phyloP scores from a whole-genome alignment of 1,139 yeast species.

The Yamadazyma oceani region DNA sequence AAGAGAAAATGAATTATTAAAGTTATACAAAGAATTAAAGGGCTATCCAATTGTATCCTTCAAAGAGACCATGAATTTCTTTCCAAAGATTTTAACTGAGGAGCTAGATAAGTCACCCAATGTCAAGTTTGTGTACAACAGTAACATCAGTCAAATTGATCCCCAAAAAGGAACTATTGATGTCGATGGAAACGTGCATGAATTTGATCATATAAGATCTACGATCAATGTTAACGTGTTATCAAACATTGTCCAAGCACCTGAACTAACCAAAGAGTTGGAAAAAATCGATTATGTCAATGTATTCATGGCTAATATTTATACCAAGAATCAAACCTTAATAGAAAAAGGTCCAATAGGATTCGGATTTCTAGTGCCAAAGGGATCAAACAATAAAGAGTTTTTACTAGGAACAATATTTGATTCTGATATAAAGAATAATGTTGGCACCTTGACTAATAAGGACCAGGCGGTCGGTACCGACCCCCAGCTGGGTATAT shows the following conservation, averaged over 20 bases:
- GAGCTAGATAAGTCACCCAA: slow-evolving; percentile 38
- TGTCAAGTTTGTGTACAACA: slow-evolving; percentile 34
- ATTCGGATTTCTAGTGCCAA: slow-evolving; percentile 88
- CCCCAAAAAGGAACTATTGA: slow-evolving; percentile 15
- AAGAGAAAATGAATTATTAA: slow-evolving; percentile 36
- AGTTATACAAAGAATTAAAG: slow-evolving; percentile 36
- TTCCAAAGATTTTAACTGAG: slow-evolving; percentile 44
- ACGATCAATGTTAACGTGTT: slow-evolving; percentile 49
- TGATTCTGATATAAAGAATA: slow-evolving; percentile 65
- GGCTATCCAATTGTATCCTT: slow-evolving; percentile 54
- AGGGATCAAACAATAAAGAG: slow-evolving; percentile 51
- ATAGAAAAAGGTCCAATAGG: slow-evolving; percentile 54
- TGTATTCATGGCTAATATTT: slow-evolving; percentile 62
- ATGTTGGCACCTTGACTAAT: too few relatives aligned
- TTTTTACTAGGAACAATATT: slow-evolving; percentile 82
- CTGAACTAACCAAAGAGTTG: slow-evolving; percentile 15
- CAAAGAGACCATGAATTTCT: slow-evolving; percentile 51
- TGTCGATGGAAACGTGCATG: slow-evolving; percentile 10
- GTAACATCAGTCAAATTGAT: slow-evolving; percentile 23
- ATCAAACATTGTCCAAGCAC: slow-evolving; percentile 19
- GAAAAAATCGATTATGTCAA: slow-evolving; percentile 46
- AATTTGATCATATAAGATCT: slow-evolving; percentile 55
- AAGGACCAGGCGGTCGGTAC: too few relatives aligned
- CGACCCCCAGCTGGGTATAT: too few relatives aligned
- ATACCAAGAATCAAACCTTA: slow-evolving; percentile 25